phyloP scores from a whole-genome alignment of 140 eudicot genomes.

The Erigeron philadelphicus region DNA sequence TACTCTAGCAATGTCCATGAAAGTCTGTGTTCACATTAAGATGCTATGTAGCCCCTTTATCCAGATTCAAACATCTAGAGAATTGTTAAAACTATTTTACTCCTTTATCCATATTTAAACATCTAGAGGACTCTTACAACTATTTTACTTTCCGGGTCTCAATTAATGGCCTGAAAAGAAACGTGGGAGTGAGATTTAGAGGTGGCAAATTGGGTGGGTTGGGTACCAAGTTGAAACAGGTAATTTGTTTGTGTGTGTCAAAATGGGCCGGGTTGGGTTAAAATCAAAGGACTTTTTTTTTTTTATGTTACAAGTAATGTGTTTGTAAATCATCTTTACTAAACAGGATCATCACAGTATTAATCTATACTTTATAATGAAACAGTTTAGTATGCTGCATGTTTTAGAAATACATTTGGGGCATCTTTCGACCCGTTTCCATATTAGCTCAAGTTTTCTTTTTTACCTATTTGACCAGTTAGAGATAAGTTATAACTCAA shows the following conservation, averaged over 20 bases:
- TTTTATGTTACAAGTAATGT: background rate
- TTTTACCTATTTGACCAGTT: background rate
- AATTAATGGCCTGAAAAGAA: slow-evolving; percentile 16
- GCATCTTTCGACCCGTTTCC: background rate
- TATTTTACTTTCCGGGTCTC: slow-evolving; percentile 15
- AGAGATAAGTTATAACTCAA: background rate
- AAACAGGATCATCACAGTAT: background rate
- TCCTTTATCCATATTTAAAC: slow-evolving; percentile 14
- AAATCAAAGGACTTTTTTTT: background rate
- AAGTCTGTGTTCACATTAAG: slow-evolving; percentile 18
- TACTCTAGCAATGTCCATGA: slow-evolving; percentile 12
- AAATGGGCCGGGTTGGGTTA: slow-evolving; percentile 13
- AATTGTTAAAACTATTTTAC: slow-evolving; percentile 8
- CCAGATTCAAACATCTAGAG: slow-evolving; percentile 1
- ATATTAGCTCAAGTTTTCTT: background rate
- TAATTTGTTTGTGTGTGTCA: background rate
- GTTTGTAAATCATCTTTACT: background rate
- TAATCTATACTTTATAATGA: background rate
- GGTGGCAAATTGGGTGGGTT: slow-evolving; percentile 14
- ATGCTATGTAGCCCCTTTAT: slow-evolving; percentile 19
- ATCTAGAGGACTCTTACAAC: slow-evolving; percentile 11
- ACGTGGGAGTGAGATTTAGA: background rate
- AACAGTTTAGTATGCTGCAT: background rate
- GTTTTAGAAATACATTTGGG: background rate
- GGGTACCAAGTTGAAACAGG: background rate